A percentile compares a stretch with the other conserved stretches of the same genome.
Conservation (phyloP, 129 eudicot genomes). For the Helianthus tuberosus region DNA sequence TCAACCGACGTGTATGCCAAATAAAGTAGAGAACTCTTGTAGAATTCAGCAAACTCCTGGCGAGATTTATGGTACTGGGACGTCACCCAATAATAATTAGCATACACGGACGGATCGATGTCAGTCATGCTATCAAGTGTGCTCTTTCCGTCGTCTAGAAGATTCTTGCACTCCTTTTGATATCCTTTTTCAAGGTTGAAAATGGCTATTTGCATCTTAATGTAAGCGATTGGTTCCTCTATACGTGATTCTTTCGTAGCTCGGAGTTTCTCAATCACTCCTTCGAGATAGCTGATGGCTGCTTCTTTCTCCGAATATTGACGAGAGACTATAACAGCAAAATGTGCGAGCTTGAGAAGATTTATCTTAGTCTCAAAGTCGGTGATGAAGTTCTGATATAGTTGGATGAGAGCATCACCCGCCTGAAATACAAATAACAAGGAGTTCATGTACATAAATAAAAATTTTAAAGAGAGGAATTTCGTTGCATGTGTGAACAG, state of each 20-base stretch:
- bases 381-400: constrained; percentile 82
- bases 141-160: constrained; percentile 82
- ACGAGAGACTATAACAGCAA: constrained; percentile 88
- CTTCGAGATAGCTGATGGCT: constrained; percentile 79
- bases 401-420: constrained; percentile 92
- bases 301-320: constrained; percentile 84
- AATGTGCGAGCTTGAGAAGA: constrained; percentile 95
- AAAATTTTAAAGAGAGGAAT: neutral
- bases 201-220: constrained; percentile 81
- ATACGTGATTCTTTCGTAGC: constrained; percentile 75
- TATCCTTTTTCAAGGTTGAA: constrained; percentile 83
- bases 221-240: constrained; percentile 87
- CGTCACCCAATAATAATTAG: constrained; percentile 91
- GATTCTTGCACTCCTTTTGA: constrained; percentile 85
- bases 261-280: constrained; percentile 80
- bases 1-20: constrained; percentile 90
- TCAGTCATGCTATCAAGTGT: constrained; percentile 96
- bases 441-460: constrained; percentile 10
- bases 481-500: neutral
- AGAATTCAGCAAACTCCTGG: constrained; percentile 91
- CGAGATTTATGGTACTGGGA: constrained; percentile 88
- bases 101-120: constrained; percentile 93
- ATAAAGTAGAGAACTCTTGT: constrained; percentile 89
- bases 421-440: constrained; percentile 53
- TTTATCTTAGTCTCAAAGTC: constrained; percentile 97